Base-by-base conservation (phyloP, 768 basidiomycete genomes). In the Trametes maxima region DNA sequence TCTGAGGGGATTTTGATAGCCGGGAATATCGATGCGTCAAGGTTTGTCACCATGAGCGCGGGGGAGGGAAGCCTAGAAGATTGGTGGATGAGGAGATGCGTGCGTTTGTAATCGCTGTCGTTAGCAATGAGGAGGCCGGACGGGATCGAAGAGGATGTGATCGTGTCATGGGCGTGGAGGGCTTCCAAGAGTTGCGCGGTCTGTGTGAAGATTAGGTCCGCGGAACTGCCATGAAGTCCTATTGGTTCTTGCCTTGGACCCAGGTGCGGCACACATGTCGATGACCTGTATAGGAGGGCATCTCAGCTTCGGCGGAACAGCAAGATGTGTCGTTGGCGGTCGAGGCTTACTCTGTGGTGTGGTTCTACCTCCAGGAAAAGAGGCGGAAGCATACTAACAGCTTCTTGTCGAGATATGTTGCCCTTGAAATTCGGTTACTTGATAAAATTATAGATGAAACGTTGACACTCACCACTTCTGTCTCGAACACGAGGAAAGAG, bases 371-470 rank as follows among this genome's bases (percentile, higher is more conserved):
- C 92, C 36, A 99, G 84, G 67, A 98, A 87, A 2, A 99, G 82
- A 0, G 97, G 96, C 5, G 97, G 97, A n/a, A 99, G 79, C 97
- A 99, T 99, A 72, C 94, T 96, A 59, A 99, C 97, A 17, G 94
- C 95, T 75, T 99, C 97, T 74, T 98, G 95, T 21, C 97, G 80
- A 12, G 94, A 96, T 48, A 98, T 81, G 68, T 99, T 99, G 48
- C 97, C 95, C 94, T 95, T 66, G 4, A 21, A 28, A 7, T 8
- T 16, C 22, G 19, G 13, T 25, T 10, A 39, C 39, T 17, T 53
- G 56, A 49, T 10, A n/a, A 47, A 3, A 40, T 40, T 16, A 24
- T 19, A 7, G 13, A 43, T 40, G 8, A 21, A 24, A 22, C 19
- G 58, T 33, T 17, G 25, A 81, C 90, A 80, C 90, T 43, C 65